Base-by-base conservation (phyloP, 306 rosid species). In the Cicer arietinum region DNA sequence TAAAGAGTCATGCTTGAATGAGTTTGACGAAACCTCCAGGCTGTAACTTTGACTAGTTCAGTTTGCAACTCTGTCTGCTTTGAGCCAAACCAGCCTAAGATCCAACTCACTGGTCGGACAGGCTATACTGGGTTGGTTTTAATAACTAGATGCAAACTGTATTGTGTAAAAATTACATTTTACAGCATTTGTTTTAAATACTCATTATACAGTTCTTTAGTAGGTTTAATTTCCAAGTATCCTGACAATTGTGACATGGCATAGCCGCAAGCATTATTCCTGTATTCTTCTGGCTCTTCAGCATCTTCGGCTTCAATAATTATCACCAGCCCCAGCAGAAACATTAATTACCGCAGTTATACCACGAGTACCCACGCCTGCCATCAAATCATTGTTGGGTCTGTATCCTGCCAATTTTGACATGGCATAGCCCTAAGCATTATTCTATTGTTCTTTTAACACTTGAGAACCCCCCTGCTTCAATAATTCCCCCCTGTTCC, bases 371-470 rank as follows among this genome's bases (percentile, higher is more conserved):
- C 56, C 56, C 56, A 13, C 0, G 3, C 14, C 8, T 50, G 56
- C 14, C 56, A 50, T n/a, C 18, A 18, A 50, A 14, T 50, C 20
- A 50, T n/a, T 50, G 8, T n/a, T 50, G 54, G 54, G 54, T 12
- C 40, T 20, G 20, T 46, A 39, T 61, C 63, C 43, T 48, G 42
- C 71, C 25, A 17, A 17, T 63, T 65, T 39, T 48, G 62, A 10
- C 62, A 39, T 57, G 70, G 70, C 63, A 6, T 52, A 37, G 53
- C 30, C 70, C 20, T 67, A 39, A 59, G 6, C 69, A 44, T 44
- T 56, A 12, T 20, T 25, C 54, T 39, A 22, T 40, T 41, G 8
- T 25, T 72, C 42, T 5, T 64, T 50, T 41, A 11, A 68, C 75
- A 44, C 54, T 62, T 62, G 39, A 45, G 37, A 42, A 40, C 25